These are phyloP conservation scores for Nicotiana attenuata DNA, from an alignment of 257 asterid genomes.

Conservation along the genomic window DNA sequence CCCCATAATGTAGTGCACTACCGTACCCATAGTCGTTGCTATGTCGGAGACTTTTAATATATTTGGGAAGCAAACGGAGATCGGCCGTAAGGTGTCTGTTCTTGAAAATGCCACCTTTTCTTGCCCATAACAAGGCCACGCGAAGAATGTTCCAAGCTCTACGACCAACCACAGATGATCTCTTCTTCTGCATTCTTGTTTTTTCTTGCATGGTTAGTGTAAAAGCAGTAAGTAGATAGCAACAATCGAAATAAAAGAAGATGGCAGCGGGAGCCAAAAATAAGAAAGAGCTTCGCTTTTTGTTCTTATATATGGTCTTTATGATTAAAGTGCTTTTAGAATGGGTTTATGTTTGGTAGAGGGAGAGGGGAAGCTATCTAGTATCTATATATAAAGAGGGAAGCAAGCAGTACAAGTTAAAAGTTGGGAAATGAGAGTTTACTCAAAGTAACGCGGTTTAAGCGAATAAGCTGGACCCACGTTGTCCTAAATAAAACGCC, in stretches of 20 bases:
- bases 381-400: not conserved
- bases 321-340: not conserved
- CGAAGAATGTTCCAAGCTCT: constrained; percentile 60
- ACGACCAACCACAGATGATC: constrained; percentile 26
- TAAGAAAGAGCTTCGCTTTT: not conserved
- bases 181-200: constrained; percentile 32
- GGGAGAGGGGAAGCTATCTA: not conserved
- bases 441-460: constrained; percentile 34
- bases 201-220: constrained; percentile 6
- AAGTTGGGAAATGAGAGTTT: not conserved
- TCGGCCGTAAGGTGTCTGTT: constrained; percentile 26
- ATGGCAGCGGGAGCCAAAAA: not conserved
- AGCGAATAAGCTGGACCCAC: not conserved
- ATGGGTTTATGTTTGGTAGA: not conserved
- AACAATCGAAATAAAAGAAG: not conserved
- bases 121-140: constrained; percentile 55
- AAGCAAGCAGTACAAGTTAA: too few relatives aligned
- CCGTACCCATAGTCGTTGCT: constrained; percentile 3
- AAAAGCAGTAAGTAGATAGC: not conserved
- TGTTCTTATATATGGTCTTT: not conserved
- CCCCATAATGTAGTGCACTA: constrained; percentile 44
- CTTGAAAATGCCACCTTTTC: constrained; percentile 48
- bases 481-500: not conserved
- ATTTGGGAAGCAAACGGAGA: constrained; percentile 33
- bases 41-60: constrained; percentile 46